phyloP scores from a whole-genome alignment of 805 yeast genomes.

The Wickerhamiella sorbophila region DNA sequence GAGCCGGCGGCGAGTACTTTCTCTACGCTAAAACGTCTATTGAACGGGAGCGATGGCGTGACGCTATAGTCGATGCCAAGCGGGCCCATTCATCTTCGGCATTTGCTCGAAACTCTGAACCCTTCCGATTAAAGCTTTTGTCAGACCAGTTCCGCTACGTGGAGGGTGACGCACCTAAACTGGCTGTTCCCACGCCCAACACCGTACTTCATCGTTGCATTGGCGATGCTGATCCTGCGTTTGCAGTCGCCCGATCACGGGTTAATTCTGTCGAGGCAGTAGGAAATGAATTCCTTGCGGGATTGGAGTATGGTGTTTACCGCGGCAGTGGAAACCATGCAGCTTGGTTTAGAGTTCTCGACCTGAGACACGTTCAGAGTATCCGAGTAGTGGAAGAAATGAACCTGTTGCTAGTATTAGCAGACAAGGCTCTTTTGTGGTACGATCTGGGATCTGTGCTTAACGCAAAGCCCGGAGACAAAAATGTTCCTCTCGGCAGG shows the following conservation, averaged over 20 bases:
- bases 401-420: slow-evolving; percentile 42
- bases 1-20: slow-evolving; percentile 20
- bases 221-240: slow-evolving; percentile 1
- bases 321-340: slow-evolving; percentile 20
- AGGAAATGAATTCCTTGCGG: slow-evolving; percentile 30
- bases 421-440: slow-evolving; percentile 45
- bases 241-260: slow-evolving; percentile 22
- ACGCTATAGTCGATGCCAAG: slow-evolving; percentile 35
- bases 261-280: slow-evolving; percentile 35
- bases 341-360: slow-evolving; percentile 47
- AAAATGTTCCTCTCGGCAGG: slow-evolving; percentile 31
- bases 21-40: slow-evolving; percentile 20
- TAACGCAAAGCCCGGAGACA: slow-evolving; percentile 10
- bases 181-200: slow-evolving; percentile 22
- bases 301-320: slow-evolving; percentile 50
- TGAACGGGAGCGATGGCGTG: slow-evolving; percentile 48
- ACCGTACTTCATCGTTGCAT: slow-evolving; percentile 25
- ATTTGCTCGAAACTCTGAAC: slow-evolving; percentile 31
- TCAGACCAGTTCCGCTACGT: slow-evolving; percentile 55
- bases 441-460: slow-evolving; percentile 49
- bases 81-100: slow-evolving; percentile 25
- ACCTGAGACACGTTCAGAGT: slow-evolving; percentile 38
- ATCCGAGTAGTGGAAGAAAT: slow-evolving; percentile 45
- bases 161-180: slow-evolving; percentile 31
- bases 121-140: slow-evolving; percentile 39